Conservation (phyloP, 805 yeast species). For the Wickerhamomyces alni region DNA sequence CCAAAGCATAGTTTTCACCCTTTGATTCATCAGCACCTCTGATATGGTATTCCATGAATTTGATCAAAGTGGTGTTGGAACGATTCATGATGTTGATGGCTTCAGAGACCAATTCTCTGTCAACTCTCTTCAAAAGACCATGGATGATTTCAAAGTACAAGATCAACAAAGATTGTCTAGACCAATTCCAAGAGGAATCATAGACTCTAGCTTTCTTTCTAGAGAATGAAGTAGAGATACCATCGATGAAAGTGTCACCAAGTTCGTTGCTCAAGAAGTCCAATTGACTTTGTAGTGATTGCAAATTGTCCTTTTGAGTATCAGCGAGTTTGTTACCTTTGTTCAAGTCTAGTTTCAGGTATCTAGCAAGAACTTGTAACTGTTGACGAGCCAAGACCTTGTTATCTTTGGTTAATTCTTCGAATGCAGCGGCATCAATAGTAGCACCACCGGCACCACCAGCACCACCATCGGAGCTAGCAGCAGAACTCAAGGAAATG, state of each 20-base stretch:
- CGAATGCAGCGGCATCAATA: slow-evolving; percentile 93
- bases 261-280: slow-evolving; percentile 69
- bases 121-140: slow-evolving; percentile 85
- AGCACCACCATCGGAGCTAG: slow-evolving; percentile 40
- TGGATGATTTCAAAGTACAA: slow-evolving; percentile 95
- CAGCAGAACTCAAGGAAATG: slow-evolving; percentile 64
- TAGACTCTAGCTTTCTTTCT: slow-evolving; percentile 91
- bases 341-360: slow-evolving; percentile 86
- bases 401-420: slow-evolving; percentile 47
- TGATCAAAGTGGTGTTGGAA: slow-evolving; percentile 86
- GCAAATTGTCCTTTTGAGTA: slow-evolving; percentile 74
- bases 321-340: slow-evolving; percentile 83
- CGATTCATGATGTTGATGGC: slow-evolving; percentile 98
- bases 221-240: slow-evolving; percentile 86
- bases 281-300: slow-evolving; percentile 78
- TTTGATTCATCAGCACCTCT: slow-evolving; percentile 60
- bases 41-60: slow-evolving; percentile 87
- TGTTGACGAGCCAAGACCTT: slow-evolving; percentile 44
- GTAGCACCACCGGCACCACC: slow-evolving; percentile 77
- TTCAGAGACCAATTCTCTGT: slow-evolving; percentile 92
- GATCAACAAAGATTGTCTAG: slow-evolving; percentile 91
- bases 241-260: slow-evolving; percentile 91
- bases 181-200: slow-evolving; percentile 99
- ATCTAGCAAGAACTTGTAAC: slow-evolving; percentile 89
- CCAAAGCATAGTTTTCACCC: slow-evolving; percentile 91